Evolutionary conservation across 2,329 filamentous ascomycete species (phyloP).

Genomic region (Shiraia sp.): DNA sequence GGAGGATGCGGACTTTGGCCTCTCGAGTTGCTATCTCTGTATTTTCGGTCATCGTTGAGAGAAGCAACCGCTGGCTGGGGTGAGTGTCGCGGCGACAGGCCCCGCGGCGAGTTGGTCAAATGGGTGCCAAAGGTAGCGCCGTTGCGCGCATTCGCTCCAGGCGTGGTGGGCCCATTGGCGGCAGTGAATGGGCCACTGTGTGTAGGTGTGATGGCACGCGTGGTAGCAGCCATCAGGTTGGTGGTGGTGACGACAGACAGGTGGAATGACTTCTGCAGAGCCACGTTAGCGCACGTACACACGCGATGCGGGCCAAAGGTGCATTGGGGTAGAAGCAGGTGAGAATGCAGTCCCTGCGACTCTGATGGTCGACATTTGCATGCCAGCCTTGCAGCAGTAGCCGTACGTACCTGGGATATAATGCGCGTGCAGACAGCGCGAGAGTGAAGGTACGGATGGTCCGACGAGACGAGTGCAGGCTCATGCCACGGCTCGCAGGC

Average conservation of each 20-base stretch:
- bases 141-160: conserved; percentile 37
- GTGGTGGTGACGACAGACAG: conserved; percentile 3
- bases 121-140: conserved; percentile 42
- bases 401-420: too few species aligned
- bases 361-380: too few species aligned
- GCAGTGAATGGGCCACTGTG: conserved; percentile 46
- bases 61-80: conserved; percentile 51
- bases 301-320: too few species aligned
- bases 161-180: conserved; percentile 47
- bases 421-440: too few species aligned
- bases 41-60: conserved; percentile 53
- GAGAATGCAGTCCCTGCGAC: too few species aligned
- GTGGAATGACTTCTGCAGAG: conserved; percentile 7
- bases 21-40: conserved; percentile 46
- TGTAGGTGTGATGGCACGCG: conserved; percentile 49
- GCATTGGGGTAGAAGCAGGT: too few species aligned
- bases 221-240: conserved; percentile 53
- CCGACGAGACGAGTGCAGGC: too few species aligned
- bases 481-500: too few species aligned
- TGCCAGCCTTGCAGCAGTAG: too few species aligned
- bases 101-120: conserved; percentile 49
- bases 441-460: too few species aligned
- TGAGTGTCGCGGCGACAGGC: conserved; percentile 46
- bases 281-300: conserved; percentile 16
- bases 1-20: conserved; percentile 56